Base-by-base conservation (phyloP, 768 basidiomycete genomes). In the Dacryopinax primogenitus region DNA sequence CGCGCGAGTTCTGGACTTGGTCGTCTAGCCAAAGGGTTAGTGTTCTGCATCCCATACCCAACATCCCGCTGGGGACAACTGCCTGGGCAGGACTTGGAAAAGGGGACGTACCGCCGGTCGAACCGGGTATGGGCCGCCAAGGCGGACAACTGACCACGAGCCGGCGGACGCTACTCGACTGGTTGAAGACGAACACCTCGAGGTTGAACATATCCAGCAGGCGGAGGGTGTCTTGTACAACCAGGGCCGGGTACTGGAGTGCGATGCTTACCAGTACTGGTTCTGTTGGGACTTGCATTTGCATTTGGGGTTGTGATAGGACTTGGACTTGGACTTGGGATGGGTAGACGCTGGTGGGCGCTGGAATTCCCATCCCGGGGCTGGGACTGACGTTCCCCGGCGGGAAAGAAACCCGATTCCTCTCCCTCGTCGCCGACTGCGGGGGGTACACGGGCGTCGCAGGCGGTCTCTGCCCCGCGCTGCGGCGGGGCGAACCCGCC, bases 161-260 rank as follows among this genome's bases (percentile, higher is more conserved):
- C 68, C 88, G 73, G 66, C 90, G 80, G 62, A 84, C 85, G 84
- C 87, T 85, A 45, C 82, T 77, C 47, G 83, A 85, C 74, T 86
- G 86, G 70, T 92, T 93, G 70, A 86, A 92, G 64, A 92, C 88
- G 70, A 93, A 92, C 1, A 92, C 86, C 67, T 93, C 90, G 70
- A 93, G 74, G 62, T 84, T 86, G 72, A 93, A 93, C 62, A 81
- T 77, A 69, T 89, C 84, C 30, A 87, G 77, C 18, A 88, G 87
- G 68, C 83, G 86, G 71, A 92, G 84, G 75, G 0, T 83, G 67
- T 75, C 79, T 34, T 73, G 73, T 44, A 33, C 65, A 28, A 15
- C 26, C 51, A 9, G 3, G 51, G 26, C 26, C 12, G 71, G 65
- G 11, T 73, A 73, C 23, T 78, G 71, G 32, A 82, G 72, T 16